These are phyloP conservation scores for Monosporozyma yasuniensis DNA, from an alignment of 805 yeast species.

Conservation along the genomic window DNA sequence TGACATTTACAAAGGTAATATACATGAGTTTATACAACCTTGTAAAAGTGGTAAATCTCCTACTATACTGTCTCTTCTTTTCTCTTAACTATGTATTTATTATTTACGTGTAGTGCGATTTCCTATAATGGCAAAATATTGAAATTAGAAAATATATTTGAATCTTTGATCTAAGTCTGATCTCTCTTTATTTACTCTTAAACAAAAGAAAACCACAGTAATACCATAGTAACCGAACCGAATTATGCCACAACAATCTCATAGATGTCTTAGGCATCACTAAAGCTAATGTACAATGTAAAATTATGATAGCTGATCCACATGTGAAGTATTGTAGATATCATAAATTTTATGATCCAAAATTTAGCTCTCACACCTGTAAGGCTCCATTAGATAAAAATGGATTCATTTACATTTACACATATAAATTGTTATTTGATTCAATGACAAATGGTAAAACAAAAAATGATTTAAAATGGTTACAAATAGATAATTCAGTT, in stretches of 20 bases:
- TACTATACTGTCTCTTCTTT: too few species aligned
- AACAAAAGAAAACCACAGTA: neutral
- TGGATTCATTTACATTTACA: constrained; percentile 25
- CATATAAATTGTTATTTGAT: constrained; percentile 18
- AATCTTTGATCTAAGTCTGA: too few species aligned
- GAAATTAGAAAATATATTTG: too few species aligned
- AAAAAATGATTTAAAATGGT: constrained; percentile 10
- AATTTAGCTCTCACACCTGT: neutral
- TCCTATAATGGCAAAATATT: too few species aligned
- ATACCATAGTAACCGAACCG: too few species aligned
- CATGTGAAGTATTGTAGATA: constrained; percentile 13
- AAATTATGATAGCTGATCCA: constrained; percentile 5
- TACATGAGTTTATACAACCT: too few species aligned
- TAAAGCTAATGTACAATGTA: constrained; percentile 16
- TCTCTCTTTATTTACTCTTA: too few species aligned
- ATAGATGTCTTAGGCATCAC: constrained; percentile 24
- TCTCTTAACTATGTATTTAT: too few species aligned
- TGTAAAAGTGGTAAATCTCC: too few species aligned
- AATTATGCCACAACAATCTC: neutral
- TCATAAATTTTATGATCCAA: constrained; percentile 13
- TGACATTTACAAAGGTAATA: too few species aligned
- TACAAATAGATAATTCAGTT: constrained; percentile 17
- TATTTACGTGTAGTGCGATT: too few species aligned
- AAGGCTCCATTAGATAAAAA: neutral
- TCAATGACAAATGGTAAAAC: constrained; percentile 4